These are phyloP conservation scores for Eimeria sp. DNA, from an alignment of 169 alveolate genomes.

Conservation along the genomic window DNA sequence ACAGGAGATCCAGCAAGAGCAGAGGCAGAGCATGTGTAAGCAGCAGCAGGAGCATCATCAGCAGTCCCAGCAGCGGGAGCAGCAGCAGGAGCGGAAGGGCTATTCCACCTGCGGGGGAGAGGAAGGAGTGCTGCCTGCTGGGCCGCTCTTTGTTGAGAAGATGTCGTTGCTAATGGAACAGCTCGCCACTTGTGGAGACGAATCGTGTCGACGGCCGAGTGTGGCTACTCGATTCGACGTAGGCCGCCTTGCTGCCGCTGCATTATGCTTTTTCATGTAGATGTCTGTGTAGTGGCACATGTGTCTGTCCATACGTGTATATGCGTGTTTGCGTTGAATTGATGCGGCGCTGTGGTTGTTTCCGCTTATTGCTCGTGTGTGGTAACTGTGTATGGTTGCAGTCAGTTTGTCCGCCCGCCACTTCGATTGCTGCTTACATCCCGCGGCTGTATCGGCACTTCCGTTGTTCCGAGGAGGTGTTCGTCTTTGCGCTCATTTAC, in stretches of 20 bases:
- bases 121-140: slow-evolving; percentile 71
- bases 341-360: not conserved
- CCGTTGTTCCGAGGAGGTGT: slow-evolving; percentile 73
- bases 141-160: slow-evolving; percentile 74
- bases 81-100: slow-evolving; percentile 36
- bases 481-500: slow-evolving; percentile 68
- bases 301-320: not conserved
- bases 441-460: slow-evolving; percentile 76
- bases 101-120: slow-evolving; percentile 73
- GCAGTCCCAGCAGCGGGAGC: slow-evolving; percentile 44
- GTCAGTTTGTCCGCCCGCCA: slow-evolving; percentile 70
- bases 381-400: not conserved
- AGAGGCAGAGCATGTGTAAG: slow-evolving; percentile 23
- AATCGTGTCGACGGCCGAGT: slow-evolving; percentile 60
- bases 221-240: slow-evolving; percentile 72
- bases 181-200: slow-evolving; percentile 68
- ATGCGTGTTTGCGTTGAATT: not conserved
- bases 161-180: slow-evolving; percentile 67
- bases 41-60: slow-evolving; percentile 70
- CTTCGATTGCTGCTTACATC: slow-evolving; percentile 68
- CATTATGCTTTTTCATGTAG: not conserved
- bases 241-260: not conserved
- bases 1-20: slow-evolving; percentile 39
- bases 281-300: not conserved
- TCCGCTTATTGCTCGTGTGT: not conserved